Evolutionary conservation across 2,329 filamentous ascomycete species (phyloP), one percentile per base, ranked within the genome.

Genomic region (Ophiostoma tasmaniense): DNA sequence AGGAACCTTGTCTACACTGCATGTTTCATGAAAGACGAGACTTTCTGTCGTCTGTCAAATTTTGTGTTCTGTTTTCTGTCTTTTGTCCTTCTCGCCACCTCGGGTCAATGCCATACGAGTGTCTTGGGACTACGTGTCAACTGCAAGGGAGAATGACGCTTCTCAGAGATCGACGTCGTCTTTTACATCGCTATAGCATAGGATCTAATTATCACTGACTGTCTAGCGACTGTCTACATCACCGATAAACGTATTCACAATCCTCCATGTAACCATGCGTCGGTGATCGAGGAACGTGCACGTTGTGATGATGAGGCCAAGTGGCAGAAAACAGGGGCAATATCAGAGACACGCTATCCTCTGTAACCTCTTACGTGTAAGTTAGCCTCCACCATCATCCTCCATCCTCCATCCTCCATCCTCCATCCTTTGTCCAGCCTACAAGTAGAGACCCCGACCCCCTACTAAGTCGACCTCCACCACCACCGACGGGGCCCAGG

Each of bases 311-410:
- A 50, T 69, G 66, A 72, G 70, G 71, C 71, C 71, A 72, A 69
- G 71, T 72, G 71, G 71, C 71, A 69, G 69, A 61, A 71, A 67
- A 55, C 30, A 50, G 64, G 67, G 35, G 50, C 33, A 20, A 61
- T 61, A n/a, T n/a, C n/a, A n/a, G n/a, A n/a, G n/a, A n/a, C n/a
- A n/a, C n/a, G n/a, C n/a, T n/a, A 33, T 33, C 33, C 33, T 33
- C 33, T 8, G 33, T 33, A 33, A 33, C 33, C 8, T 33, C 33
- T 33, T 33, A 33, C 33, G 33, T 33, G 33, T 33, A 33, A 33
- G 33, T 33, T 33, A 22, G n/a, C n/a, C n/a, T n/a, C n/a, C n/a
- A n/a, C n/a, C n/a, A n/a, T n/a, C 8, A 52, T n/a, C 50, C 50
- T 55, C 50, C 59, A 22, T 28, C 6, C 22, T 11, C 28, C 8